These are phyloP conservation scores for Leccinum boreale DNA, from an alignment of 768 basidiomycete genomes.

Conservation along the genomic window DNA sequence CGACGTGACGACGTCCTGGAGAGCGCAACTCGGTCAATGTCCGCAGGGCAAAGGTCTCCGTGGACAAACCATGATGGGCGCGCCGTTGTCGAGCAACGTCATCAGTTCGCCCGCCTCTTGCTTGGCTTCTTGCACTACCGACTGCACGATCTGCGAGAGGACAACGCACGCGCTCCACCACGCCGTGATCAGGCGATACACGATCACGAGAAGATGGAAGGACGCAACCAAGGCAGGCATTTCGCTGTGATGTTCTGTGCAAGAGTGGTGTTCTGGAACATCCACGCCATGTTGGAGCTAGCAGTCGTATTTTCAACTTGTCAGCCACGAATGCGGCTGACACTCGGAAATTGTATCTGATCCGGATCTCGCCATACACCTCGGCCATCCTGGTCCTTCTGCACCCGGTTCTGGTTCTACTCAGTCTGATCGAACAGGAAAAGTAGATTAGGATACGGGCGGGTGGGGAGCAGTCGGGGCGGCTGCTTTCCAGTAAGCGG, in stretches of 20 bases:
- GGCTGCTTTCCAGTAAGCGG: no score
- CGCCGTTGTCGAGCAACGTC: slow-evolving; percentile 8
- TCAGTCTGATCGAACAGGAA: no score
- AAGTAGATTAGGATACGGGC: no score
- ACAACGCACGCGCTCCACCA: slow-evolving; percentile 15
- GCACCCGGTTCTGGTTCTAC: no score
- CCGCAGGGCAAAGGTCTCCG: no score
- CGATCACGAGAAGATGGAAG: slow-evolving; percentile 4
- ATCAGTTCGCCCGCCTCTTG: slow-evolving; percentile 17
- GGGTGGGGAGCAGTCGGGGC: no score
- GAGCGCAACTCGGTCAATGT: no score
- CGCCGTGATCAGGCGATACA: not conserved
- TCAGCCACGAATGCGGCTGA: not conserved
- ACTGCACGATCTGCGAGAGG: slow-evolving; percentile 10
- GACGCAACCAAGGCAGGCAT: not conserved
- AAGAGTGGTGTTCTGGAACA: not conserved
- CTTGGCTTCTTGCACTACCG: slow-evolving; percentile 10
- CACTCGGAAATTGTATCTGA: not conserved
- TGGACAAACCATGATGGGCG: not conserved
- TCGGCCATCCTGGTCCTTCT: no score
- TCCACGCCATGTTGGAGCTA: not conserved
- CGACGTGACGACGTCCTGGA: slow-evolving; percentile 8
- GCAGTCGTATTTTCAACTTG: not conserved
- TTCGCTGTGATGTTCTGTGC: not conserved
- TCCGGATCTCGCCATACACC: no score